phyloP scores from a whole-genome alignment of 2,329 filamentous ascomycete species.

The Hypocrella siamensis region DNA sequence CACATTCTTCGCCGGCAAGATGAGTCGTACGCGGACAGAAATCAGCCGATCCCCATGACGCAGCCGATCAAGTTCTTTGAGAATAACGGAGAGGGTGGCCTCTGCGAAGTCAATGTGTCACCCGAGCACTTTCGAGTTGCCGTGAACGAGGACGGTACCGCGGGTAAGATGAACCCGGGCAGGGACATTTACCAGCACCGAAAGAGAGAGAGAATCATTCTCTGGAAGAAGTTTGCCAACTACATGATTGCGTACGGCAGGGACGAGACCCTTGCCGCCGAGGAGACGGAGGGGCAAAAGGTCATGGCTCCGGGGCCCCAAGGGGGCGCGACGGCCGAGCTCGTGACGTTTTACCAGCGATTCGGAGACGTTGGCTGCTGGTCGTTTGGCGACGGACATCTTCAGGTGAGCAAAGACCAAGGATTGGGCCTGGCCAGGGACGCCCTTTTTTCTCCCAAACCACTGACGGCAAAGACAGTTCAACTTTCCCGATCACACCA shows the following conservation, averaged over 20 bases:
- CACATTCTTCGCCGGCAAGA: slow-evolving; percentile 51
- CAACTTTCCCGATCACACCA: slow-evolving; percentile 81
- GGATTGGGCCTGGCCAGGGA: too few relatives aligned
- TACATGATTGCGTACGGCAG: slow-evolving; percentile 61
- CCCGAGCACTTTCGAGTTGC: slow-evolving; percentile 44
- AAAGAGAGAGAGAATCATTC: slow-evolving; percentile 47
- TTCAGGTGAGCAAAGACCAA: slow-evolving; percentile 39
- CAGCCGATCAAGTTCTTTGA: slow-evolving; percentile 57
- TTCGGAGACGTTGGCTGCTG: slow-evolving; percentile 70
- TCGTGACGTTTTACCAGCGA: slow-evolving; percentile 70
- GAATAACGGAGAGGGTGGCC: slow-evolving; percentile 48
- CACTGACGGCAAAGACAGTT: too few relatives aligned
- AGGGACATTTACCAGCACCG: slow-evolving; percentile 50
- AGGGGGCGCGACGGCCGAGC: slow-evolving; percentile 27
- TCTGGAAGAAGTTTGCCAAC: slow-evolving; percentile 62
- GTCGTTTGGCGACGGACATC: slow-evolving; percentile 65
- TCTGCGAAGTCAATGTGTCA: slow-evolving; percentile 47
- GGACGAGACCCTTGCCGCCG: slow-evolving; percentile 42
- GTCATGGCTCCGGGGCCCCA: slow-evolving; percentile 21
- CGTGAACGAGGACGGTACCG: slow-evolving; percentile 40
- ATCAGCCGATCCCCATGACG: slow-evolving; percentile 49
- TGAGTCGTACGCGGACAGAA: slow-evolving; percentile 35
- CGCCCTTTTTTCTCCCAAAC: not conserved
- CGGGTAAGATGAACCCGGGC: slow-evolving; percentile 44
- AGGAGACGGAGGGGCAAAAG: slow-evolving; percentile 26